These are phyloP conservation scores for Fusarium sp. DNA, from an alignment of 2,329 filamentous ascomycete species.

Conservation along the genomic window DNA sequence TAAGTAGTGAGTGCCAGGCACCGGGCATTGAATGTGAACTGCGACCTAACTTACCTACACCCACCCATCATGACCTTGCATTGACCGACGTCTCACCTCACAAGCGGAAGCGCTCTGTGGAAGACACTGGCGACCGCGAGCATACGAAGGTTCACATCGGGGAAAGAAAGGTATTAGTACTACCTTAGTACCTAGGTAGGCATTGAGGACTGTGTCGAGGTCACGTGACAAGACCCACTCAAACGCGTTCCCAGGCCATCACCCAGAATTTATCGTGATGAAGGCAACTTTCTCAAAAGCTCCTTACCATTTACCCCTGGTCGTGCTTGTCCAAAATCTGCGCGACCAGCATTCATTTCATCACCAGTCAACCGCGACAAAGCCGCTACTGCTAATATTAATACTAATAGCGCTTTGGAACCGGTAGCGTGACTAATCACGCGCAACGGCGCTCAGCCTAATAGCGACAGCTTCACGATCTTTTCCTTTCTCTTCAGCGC, in stretches of 20 bases:
- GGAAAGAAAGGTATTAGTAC: no score
- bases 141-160: no score
- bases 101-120: no score
- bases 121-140: no score
- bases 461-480: conserved; percentile 40
- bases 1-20: no score
- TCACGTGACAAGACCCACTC: conserved; percentile 41
- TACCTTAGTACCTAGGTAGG: no score
- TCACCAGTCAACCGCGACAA: conserved; percentile 21
- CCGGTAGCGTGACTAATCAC: conserved; percentile 46
- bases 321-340: conserved; percentile 41
- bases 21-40: no score
- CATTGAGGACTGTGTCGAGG: no score
- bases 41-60: no score
- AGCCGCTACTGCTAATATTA: conserved; percentile 1
- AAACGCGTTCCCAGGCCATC: conserved; percentile 32
- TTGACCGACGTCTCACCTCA: no score
- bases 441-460: conserved; percentile 50
- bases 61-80: no score
- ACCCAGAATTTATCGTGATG: conserved; percentile 50
- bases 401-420: conserved; percentile 22
- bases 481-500: conserved; percentile 35
- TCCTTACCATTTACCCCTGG: conserved; percentile 44
- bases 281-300: conserved; percentile 38
- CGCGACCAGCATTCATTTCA: conserved; percentile 43